Evolutionary conservation across 805 yeast genomes (phyloP).

Genomic region (Kodamaea hsintzibuensis): DNA sequence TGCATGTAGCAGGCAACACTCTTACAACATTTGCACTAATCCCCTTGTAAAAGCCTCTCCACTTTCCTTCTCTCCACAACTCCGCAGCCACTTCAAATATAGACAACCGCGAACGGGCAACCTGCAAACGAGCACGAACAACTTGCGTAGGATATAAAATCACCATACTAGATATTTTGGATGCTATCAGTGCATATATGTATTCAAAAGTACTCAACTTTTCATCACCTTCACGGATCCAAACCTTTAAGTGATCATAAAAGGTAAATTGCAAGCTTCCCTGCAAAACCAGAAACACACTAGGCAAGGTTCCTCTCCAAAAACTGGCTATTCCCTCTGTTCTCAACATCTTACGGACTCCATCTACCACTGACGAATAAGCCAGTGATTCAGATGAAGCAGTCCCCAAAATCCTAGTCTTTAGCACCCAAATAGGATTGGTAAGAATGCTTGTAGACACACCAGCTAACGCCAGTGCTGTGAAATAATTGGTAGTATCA

Average conservation of each 20-base stretch:
- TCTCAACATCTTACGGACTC: conserved; percentile 46
- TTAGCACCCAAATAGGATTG: conserved; percentile 94
- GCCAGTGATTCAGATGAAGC: conserved; percentile 46
- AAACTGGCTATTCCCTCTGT: conserved; percentile 63
- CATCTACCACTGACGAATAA: conserved; percentile 59
- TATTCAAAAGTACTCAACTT: conserved; percentile 55
- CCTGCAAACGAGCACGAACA: conserved; percentile 72
- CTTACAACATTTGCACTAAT: conserved; percentile 73
- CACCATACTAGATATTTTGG: conserved; percentile 69
- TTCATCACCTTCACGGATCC: conserved; percentile 13
- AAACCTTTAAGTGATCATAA: conserved; percentile 72
- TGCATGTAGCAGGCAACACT: conserved; percentile 90
- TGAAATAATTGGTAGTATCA: conserved; percentile 31
- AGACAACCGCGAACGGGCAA: conserved; percentile 9
- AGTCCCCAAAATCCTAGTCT: conserved; percentile 80
- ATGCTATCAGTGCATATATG: conserved; percentile 61
- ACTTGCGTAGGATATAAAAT: conserved; percentile 84
- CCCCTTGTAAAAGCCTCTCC: conserved; percentile 80
- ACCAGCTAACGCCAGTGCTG: conserved; percentile 60
- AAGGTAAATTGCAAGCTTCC: conserved; percentile 86
- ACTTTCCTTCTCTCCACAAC: conserved; percentile 54
- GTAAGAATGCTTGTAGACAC: conserved; percentile 71
- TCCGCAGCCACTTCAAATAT: conserved; percentile 32
- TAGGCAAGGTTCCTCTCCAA: conserved; percentile 74
- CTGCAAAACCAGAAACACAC: conserved; percentile 81